Evolutionary conservation across 1,139 yeast species (phyloP).

Genomic region (Lodderomyces elongisporus): DNA sequence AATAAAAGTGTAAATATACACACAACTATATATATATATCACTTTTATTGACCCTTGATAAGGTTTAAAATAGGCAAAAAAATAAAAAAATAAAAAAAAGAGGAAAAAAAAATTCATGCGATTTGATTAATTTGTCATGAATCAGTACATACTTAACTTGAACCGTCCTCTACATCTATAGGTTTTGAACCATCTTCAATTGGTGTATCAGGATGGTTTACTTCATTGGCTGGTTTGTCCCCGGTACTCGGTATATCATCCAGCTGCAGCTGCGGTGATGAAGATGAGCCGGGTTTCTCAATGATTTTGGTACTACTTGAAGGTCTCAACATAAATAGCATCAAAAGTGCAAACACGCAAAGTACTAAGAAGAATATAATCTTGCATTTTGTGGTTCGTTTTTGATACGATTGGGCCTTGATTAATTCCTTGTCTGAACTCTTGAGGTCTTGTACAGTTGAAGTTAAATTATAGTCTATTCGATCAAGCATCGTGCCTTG

Average conservation of each 20-base stretch:
- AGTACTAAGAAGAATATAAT: constrained; percentile 68
- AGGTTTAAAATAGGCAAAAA: too few relatives aligned
- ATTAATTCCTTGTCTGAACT: constrained; percentile 73
- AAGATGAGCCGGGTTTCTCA: constrained; percentile 16
- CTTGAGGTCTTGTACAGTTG: constrained; percentile 69
- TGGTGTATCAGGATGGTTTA: constrained; percentile 6
- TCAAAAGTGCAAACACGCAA: constrained; percentile 65
- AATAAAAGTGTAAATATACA: too few relatives aligned
- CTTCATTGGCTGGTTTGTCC: constrained; percentile 8
- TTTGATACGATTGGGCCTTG: constrained; percentile 76
- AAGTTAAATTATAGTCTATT: constrained; percentile 84
- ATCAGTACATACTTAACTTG: too few relatives aligned
- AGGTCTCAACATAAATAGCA: constrained; percentile 71
- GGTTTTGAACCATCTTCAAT: too few relatives aligned
- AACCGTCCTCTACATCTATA: too few relatives aligned
- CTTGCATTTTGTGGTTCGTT: constrained; percentile 87
- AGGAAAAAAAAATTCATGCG: too few relatives aligned
- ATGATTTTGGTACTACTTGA: constrained; percentile 20
- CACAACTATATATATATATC: too few relatives aligned
- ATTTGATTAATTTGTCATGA: too few relatives aligned
- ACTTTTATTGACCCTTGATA: too few relatives aligned
- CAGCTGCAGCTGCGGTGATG: neutral
- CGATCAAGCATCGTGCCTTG: constrained; percentile 93
- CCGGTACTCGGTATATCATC: constrained; percentile 1
- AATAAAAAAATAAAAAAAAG: too few relatives aligned